Evolutionary conservation across 1,139 yeast species (phyloP), one percentile per base, ranked within the genome.

Genomic region (Diutina siamensis): DNA sequence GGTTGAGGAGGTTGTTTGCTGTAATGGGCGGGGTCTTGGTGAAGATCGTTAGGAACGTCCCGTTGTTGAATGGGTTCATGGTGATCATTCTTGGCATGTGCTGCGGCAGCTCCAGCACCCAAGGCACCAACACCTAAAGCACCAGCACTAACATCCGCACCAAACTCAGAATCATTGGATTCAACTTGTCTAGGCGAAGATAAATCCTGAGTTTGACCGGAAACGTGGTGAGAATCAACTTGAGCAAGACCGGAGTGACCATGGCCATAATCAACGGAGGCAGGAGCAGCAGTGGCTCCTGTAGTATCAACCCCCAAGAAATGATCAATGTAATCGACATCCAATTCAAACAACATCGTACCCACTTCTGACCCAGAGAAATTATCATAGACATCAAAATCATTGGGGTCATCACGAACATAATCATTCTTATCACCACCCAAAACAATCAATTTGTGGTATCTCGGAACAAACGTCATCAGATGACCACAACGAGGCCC

Each of bases 401-500:
- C 65, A 41, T 55, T 53, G n/a, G 65, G 62, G 48, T 67, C 68
- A 25, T 59, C 57, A 44, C 55, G 57, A 44, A 70, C 68, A 50
- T 67, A 78, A 56, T 80, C 85, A 53, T 80, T 77, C 52, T 80
- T 75, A 60, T 87, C 95, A 50, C 98, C 98, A 42, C 98, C 98
- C 85, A 94, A 82, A 20, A 92, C 78, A 25, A 89, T 60, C 46
- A 92, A 61, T 61, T 82, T 85, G 57, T 85, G 78, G 50, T 74
- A 76, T 45, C 69, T 76, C 46, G 84, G 67, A 48, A 74, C 71
- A 48, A 82, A 77, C 1, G 97, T 81, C 68, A 92, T 70, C 35
- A 96, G 79, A 62, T 92, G 98, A n/a, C 98, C 98, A 51, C 94
- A 85, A 54, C 97, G 77, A 18, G 94, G 80, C 42, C 89, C 83